Base-by-base conservation (phyloP, 1,284 basidiomycete genomes). In the Mycosarcoma mackinlayi region DNA sequence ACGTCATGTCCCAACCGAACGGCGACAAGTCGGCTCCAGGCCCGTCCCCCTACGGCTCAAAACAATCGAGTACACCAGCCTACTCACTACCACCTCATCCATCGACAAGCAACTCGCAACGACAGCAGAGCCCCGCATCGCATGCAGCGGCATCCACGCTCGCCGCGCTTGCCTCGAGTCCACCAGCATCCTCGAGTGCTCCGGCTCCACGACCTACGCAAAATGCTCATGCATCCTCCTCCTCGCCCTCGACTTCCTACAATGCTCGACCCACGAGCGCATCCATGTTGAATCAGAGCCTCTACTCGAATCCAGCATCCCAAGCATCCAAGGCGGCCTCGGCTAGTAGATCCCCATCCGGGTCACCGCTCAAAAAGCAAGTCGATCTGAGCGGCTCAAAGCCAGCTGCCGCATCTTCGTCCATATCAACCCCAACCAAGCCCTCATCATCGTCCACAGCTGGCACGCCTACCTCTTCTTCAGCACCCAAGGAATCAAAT, bases 111-210 rank as follows among this genome's bases (percentile, higher is more conserved):
- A 64, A 51, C 40, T 40, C 61, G 5, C 57, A 60, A 23, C 67
- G 67, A 0, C 53, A 58, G 23, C 61, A 65, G 30, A 70, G 67
- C 35, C 67, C 67, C 6, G 57, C 57, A 14, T 65, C 61, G 16
- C 67, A 70, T 37, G 67, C 67, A 39, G 67, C 67, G 8, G 67
- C 67, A 21, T 70, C 67, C 23, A 59, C 67, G 0, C 49, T 70
- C 5, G 67, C 67, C 8, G 52, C 61, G 3, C 49, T 70, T 4
- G 67, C 67, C n/a, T 60, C 63, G 10, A 60, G 57, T 28, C 63
- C 63, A 24, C 57, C 63, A 4, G 53, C 56, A 8, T 56, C 47
- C 31, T 40, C 40, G 3, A 59, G 41, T n/a, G 18, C 37, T 14
- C 19, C 54, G 2, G 39, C 8, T n/a, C 41, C 51, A 11, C 46